A percentile compares a stretch with the other conserved stretches of the same genome.
Conservation (phyloP, 73 alveolate genomes). For the Stentor roeselii region DNA sequence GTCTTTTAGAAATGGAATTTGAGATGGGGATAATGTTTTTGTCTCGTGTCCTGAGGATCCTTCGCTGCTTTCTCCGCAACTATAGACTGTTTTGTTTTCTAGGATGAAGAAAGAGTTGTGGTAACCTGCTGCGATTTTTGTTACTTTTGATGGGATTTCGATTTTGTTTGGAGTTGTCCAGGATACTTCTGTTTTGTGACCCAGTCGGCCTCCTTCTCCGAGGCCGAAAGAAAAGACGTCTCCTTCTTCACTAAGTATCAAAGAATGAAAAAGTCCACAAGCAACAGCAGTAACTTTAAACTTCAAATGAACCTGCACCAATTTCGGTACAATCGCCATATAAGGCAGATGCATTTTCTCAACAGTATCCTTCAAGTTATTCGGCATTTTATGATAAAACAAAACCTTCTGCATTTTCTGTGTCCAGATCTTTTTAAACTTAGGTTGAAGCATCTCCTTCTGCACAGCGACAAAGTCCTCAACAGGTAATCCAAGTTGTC, state of each 20-base stretch:
- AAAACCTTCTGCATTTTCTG: background rate
- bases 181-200: background rate
- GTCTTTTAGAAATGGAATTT: slow-evolving; percentile 12
- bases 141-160: background rate
- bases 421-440: background rate
- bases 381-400: background rate
- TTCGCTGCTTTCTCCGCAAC: slow-evolving; percentile 19
- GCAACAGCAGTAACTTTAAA: slow-evolving; percentile 3
- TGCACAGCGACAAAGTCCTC: background rate
- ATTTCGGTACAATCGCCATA: background rate
- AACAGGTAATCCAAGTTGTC: slow-evolving; percentile 8
- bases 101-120: background rate
- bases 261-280: background rate
- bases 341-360: slow-evolving; percentile 6
- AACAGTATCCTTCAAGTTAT: background rate
- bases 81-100: slow-evolving; percentile 2
- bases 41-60: slow-evolving; percentile 2
- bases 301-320: background rate
- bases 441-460: background rate
- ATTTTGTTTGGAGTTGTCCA: background rate
- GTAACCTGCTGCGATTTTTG: slow-evolving; percentile 7
- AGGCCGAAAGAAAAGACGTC: background rate
- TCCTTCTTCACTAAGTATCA: background rate
- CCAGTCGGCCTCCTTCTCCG: slow-evolving; percentile 18
- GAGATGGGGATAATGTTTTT: background rate